A percentile compares a stretch with the other conserved stretches of the same genome.
These are phyloP conservation scores for Colletotrichum phormii DNA, from an alignment of 2,329 filamentous ascomycete genomes.

Conservation along the genomic window DNA sequence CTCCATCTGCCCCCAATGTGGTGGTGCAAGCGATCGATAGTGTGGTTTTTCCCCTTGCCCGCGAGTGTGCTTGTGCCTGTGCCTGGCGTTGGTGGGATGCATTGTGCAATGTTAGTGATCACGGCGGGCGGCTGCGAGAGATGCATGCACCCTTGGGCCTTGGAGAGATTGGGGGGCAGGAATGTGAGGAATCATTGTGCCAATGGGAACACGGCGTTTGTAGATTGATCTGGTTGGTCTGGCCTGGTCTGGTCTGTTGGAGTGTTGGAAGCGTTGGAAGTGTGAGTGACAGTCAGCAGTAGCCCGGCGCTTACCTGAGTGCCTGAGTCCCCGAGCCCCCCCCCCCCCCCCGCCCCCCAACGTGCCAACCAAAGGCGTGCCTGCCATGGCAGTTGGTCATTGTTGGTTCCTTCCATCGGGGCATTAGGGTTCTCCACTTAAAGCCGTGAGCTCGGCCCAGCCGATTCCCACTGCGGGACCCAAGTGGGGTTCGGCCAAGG, in stretches of 20 bases:
- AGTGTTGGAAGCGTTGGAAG: not conserved
- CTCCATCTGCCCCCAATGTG: not conserved
- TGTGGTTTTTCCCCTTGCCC: not conserved
- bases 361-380: too few relatives aligned
- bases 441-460: slow-evolving; percentile 14
- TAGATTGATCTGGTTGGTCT: slow-evolving; percentile 5
- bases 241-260: not conserved
- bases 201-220: slow-evolving; percentile 22
- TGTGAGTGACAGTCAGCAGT: slow-evolving; percentile 7
- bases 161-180: not conserved
- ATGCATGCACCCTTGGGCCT: not conserved
- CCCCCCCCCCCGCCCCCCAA: too few relatives aligned
- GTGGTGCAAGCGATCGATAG: slow-evolving; percentile 20
- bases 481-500: not conserved
- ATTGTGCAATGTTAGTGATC: slow-evolving; percentile 13
- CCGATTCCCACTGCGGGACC: not conserved
- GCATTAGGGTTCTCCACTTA: slow-evolving; percentile 8
- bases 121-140: slow-evolving; percentile 21
- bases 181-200: not conserved
- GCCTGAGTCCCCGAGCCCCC: not conserved
- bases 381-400: not conserved
- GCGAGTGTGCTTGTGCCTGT: not conserved
- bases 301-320: slow-evolving; percentile 26
- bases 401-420: not conserved
- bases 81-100: not conserved